Evolutionary conservation across 441 rosid genomes (phyloP).

Genomic region (Populus tomentosa): DNA sequence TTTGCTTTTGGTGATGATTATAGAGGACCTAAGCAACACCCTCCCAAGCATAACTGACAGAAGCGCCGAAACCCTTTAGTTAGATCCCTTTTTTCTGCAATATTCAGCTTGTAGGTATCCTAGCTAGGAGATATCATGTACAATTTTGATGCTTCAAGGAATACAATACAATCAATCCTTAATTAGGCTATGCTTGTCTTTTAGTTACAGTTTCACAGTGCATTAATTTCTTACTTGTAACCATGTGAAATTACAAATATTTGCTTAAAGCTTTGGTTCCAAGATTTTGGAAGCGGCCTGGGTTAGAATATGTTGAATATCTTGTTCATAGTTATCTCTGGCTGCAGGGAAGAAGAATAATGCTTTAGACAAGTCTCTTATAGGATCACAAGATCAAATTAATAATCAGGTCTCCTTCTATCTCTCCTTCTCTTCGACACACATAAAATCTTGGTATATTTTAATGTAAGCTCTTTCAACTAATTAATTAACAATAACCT

Average conservation of each 20-base stretch:
- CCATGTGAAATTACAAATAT: not conserved
- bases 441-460: not conserved
- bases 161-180: slow-evolving; percentile 6
- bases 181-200: not conserved
- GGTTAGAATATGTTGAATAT: not conserved
- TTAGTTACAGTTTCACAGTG: not conserved
- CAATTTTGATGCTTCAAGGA: slow-evolving; percentile 15
- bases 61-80: not conserved
- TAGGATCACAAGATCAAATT: slow-evolving; percentile 17
- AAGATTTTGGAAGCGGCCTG: slow-evolving; percentile 6
- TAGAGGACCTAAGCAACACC: slow-evolving; percentile 39
- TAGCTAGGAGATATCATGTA: not conserved
- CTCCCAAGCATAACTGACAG: slow-evolving; percentile 39
- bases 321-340: not conserved
- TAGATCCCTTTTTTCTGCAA: slow-evolving; percentile 14
- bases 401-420: slow-evolving; percentile 31
- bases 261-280: not conserved
- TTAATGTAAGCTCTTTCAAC: not conserved
- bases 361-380: slow-evolving; percentile 15
- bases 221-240: not conserved
- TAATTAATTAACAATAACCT: not conserved
- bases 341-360: slow-evolving; percentile 28
- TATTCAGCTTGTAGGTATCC: not conserved
- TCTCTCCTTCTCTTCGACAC: not conserved
- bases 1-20: slow-evolving; percentile 43